Conservation (phyloP, 257 asterid genomes). For the Solanum clarkiae region DNA sequence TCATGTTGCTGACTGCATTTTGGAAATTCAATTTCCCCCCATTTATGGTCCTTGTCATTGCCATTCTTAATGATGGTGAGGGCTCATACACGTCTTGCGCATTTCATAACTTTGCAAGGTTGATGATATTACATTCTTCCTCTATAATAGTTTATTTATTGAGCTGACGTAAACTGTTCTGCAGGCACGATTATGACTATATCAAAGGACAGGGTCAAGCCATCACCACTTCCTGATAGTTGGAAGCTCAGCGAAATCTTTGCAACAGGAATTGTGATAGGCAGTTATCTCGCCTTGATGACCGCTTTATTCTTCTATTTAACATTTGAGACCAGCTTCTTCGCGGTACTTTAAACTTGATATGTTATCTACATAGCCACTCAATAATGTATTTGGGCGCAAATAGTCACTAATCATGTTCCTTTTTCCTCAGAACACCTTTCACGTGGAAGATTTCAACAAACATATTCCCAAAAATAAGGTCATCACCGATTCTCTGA, state of each 20-base stretch:
- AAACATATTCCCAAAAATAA: conserved; percentile 12
- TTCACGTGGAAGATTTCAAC: conserved; percentile 33
- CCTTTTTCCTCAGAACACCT: conserved; percentile 20
- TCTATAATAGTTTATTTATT: not conserved
- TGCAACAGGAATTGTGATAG: conserved; percentile 46
- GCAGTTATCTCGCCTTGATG: conserved; percentile 52
- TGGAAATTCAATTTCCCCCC: conserved; percentile 65
- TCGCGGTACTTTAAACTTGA: conserved; percentile 20
- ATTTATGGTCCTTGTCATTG: conserved; percentile 66
- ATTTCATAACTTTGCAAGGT: not conserved
- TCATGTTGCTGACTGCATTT: conserved; percentile 46
- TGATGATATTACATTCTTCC: not conserved
- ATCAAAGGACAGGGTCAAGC: conserved; percentile 55
- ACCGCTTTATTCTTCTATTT: conserved; percentile 39
- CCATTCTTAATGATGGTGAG: conserved; percentile 58
- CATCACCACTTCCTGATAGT: conserved; percentile 52
- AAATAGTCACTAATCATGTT: not conserved
- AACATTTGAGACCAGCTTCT: conserved; percentile 36
- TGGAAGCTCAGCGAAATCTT: conserved; percentile 58
- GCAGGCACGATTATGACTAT: conserved; percentile 62
- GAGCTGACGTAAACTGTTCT: not conserved
- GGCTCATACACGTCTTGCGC: not conserved
- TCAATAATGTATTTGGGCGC: not conserved
- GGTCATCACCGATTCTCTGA: conserved; percentile 7
- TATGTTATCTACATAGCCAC: not conserved